These are phyloP conservation scores for Plasmodium yoelii DNA, from an alignment of 169 alveolate species.

Conservation along the genomic window DNA sequence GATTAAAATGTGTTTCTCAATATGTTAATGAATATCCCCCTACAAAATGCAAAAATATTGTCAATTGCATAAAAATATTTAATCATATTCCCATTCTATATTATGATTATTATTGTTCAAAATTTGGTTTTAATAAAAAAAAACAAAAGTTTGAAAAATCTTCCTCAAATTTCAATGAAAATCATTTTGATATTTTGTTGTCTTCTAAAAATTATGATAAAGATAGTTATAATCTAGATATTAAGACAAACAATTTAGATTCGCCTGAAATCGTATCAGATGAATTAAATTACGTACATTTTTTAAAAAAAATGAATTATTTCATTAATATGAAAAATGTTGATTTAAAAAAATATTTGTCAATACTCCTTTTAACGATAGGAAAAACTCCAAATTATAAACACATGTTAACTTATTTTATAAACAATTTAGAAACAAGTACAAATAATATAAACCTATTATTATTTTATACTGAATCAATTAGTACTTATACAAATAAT, in stretches of 20 bases:
- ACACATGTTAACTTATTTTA: slow-evolving; percentile 18
- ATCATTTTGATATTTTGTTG: too few species aligned
- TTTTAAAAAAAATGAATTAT: slow-evolving; percentile 9
- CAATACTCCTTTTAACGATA: not conserved
- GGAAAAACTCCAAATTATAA: not conserved
- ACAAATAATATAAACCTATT: slow-evolving; percentile 6
- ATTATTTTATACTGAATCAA: slow-evolving; percentile 8
- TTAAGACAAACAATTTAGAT: too few species aligned
- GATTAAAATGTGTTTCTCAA: not conserved
- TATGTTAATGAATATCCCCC: not conserved
- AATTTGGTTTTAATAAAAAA: too few species aligned
- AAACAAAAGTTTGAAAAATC: too few species aligned
- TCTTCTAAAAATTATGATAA: too few species aligned
- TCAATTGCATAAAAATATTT: slow-evolving; percentile 12
- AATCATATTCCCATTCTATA: too few species aligned
- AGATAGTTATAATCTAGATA: too few species aligned
- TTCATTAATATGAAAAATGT: not conserved
- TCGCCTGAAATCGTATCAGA: too few species aligned
- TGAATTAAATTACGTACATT: not conserved
- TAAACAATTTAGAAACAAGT: slow-evolving; percentile 8
- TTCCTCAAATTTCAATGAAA: too few species aligned
- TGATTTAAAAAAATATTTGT: not conserved
- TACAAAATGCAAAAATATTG: slow-evolving; percentile 1
- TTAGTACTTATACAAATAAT: slow-evolving; percentile 31
- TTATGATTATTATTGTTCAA: too few species aligned